phyloP scores from a whole-genome alignment of 306 rosid genomes.

The Corylus americana region DNA sequence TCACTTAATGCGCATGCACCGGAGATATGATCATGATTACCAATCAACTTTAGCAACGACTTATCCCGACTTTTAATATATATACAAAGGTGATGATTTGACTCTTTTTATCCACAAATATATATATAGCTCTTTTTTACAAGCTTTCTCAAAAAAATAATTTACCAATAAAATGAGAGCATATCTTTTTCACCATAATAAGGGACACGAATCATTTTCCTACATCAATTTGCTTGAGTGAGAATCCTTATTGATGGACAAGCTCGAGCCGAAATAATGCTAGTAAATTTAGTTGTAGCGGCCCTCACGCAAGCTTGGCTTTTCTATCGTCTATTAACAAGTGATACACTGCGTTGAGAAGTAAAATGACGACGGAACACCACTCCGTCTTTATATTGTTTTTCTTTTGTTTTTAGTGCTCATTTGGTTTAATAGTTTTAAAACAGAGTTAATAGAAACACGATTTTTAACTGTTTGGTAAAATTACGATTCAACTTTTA shows the following conservation, averaged over 20 bases:
- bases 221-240: too few species aligned
- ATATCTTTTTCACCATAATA: neutral
- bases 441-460: too few species aligned
- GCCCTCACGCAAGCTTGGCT: neutral
- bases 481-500: too few species aligned
- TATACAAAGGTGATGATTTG: too few species aligned
- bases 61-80: neutral
- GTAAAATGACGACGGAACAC: neutral
- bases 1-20: neutral
- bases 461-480: too few species aligned
- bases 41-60: neutral
- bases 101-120: too few species aligned
- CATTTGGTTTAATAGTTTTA: too few species aligned
- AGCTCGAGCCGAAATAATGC: too few species aligned
- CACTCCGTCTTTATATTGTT: neutral
- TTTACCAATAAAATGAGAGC: neutral
- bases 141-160: neutral
- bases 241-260: too few species aligned
- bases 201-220: conserved; percentile 4
- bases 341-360: neutral
- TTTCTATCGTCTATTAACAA: neutral
- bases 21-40: neutral
- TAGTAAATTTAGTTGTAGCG: too few species aligned
- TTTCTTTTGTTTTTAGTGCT: neutral
- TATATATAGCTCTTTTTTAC: neutral